phyloP scores from a whole-genome alignment of 768 basidiomycete species.

The Strobilomyces confusus region DNA sequence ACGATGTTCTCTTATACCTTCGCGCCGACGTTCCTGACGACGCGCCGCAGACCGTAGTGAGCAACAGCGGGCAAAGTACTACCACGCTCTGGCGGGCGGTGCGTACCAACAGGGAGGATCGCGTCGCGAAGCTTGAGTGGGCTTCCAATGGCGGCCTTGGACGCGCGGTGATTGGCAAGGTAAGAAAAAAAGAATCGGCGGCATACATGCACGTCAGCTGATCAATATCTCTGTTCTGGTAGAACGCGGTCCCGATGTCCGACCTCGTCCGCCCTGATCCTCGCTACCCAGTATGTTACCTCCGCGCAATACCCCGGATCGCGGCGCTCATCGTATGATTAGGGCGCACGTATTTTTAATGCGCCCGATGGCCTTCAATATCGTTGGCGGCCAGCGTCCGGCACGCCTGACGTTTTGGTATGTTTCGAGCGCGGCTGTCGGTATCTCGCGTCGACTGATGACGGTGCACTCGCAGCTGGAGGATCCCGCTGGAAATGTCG shows the following conservation, averaged over 20 bases:
- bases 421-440: conserved; percentile 23
- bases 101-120: conserved; percentile 81
- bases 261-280: conserved; percentile 75
- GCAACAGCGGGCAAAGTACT: conserved; percentile 59
- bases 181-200: conserved; percentile 30
- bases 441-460: conserved; percentile 4
- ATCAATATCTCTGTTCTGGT: conserved; percentile 29
- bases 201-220: conserved; percentile 14
- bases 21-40: conserved; percentile 25
- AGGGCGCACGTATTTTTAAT: conserved; percentile 69
- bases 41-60: conserved; percentile 54
- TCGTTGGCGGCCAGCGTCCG: conserved; percentile 71
- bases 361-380: conserved; percentile 81
- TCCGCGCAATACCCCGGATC: conserved; percentile 7
- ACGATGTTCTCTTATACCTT: conserved; percentile 21
- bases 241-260: conserved; percentile 78
- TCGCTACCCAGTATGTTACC: conserved; percentile 50
- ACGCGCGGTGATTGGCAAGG: conserved; percentile 83
- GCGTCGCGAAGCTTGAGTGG: conserved; percentile 88
- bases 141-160: conserved; percentile 77
- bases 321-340: conserved; percentile 16
- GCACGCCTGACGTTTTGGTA: conserved; percentile 57
- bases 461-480: conserved; percentile 50
- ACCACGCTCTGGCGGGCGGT: conserved; percentile 81
- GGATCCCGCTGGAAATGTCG: conserved; percentile 62